Conservation (phyloP, 306 rosid species). For the Chamaecrista fasciculata region DNA sequence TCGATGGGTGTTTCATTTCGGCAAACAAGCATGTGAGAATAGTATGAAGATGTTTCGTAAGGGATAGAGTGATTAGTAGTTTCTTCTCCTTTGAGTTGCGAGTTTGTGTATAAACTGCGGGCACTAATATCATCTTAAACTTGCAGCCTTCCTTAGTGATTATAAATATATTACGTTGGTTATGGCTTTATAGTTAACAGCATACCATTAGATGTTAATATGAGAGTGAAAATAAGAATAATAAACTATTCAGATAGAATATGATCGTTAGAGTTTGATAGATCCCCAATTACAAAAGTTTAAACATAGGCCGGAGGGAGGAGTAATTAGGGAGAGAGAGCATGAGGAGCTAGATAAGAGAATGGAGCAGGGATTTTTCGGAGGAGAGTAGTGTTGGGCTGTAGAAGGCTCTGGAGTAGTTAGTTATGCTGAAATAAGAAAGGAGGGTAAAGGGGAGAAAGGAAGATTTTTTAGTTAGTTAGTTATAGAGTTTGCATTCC, state of each 20-base stretch:
- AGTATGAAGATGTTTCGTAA: neutral
- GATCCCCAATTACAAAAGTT: neutral
- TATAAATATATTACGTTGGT: neutral
- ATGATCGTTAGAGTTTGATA: conserved; percentile 4
- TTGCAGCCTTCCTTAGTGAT: neutral
- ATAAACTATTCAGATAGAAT: neutral
- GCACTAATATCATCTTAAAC: neutral
- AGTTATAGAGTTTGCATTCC: neutral
- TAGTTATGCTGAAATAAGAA: neutral
- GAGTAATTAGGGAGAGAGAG: neutral
- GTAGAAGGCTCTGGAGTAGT: neutral
- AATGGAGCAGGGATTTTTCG: neutral
- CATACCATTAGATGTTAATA: neutral
- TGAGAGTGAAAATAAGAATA: neutral
- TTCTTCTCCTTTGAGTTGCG: neutral
- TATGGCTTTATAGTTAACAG: no score
- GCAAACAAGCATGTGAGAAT: neutral
- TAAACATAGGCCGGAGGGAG: neutral
- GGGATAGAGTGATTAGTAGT: neutral
- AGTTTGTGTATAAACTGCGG: neutral
- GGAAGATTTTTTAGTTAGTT: no score
- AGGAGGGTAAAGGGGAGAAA: neutral
- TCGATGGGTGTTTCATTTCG: neutral
- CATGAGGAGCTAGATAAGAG: neutral
- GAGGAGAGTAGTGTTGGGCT: neutral